Percentiles rank a stretch among this genome's conserved stretches.
These are phyloP conservation scores for Saccharomycopsis crataegensis DNA, from an alignment of 1,139 yeast genomes.

Conservation along the genomic window DNA sequence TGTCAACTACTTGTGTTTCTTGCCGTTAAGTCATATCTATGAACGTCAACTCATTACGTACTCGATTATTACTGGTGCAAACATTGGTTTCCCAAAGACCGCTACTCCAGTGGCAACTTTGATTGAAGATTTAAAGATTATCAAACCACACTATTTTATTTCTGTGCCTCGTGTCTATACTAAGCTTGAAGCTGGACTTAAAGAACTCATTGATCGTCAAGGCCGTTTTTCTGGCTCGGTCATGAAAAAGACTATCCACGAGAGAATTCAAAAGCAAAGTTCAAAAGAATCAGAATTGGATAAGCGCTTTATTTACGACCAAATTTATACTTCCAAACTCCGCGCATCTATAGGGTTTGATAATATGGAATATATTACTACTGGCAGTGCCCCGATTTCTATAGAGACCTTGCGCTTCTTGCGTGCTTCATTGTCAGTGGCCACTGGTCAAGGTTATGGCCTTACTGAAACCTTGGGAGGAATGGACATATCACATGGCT, in stretches of 20 bases:
- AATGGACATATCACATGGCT: conserved; percentile 35
- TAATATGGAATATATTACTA: conserved; percentile 35
- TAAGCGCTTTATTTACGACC: conserved; percentile 34
- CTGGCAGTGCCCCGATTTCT: conserved; percentile 75
- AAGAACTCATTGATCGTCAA: conserved; percentile 24
- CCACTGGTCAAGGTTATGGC: conserved; percentile 69
- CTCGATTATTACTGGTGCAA: conserved; percentile 29
- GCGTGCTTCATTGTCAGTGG: conserved; percentile 52
- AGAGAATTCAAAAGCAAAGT: conserved; percentile 6
- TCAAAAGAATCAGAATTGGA: conserved; percentile 18
- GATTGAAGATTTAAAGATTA: conserved; percentile 47
- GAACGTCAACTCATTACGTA: conserved; percentile 35
- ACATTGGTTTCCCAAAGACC: conserved; percentile 41
- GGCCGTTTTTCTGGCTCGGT: conserved; percentile 28
- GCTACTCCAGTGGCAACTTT: conserved; percentile 34
- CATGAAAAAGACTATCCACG: neutral
- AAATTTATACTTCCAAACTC: conserved; percentile 42
- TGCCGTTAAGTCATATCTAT: conserved; percentile 69
- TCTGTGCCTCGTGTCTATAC: conserved; percentile 64
- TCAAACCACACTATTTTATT: conserved; percentile 46
- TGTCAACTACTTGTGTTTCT: conserved; percentile 32
- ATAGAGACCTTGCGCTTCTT: conserved; percentile 52
- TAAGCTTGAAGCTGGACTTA: conserved; percentile 50
- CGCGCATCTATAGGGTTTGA: conserved; percentile 53
- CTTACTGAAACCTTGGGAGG: conserved; percentile 73